Conservation (phyloP, 371 early-diverging fungal genomes). For the Zancudomyces culisetae region DNA sequence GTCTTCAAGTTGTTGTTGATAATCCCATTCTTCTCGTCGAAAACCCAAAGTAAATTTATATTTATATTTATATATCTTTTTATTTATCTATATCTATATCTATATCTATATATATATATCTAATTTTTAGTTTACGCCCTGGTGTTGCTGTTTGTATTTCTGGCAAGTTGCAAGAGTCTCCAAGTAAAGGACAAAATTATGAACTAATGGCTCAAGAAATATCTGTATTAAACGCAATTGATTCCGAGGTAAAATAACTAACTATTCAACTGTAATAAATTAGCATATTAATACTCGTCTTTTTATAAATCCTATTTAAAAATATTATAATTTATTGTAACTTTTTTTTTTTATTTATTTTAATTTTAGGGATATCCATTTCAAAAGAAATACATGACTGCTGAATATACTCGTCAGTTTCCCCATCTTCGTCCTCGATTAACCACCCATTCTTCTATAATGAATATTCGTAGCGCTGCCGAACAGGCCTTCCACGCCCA, state of each 20-base stretch:
- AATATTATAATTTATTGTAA: not conserved
- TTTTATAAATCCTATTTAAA: not conserved
- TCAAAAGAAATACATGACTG: slow-evolving; percentile 64
- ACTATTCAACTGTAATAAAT: not conserved
- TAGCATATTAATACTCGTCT: not conserved
- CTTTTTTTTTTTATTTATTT: not conserved
- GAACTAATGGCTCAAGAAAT: slow-evolving; percentile 46
- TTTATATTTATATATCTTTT: too few species aligned
- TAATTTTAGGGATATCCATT: slow-evolving; percentile 45
- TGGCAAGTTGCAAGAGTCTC: too few species aligned
- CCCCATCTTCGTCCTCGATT: slow-evolving; percentile 64
- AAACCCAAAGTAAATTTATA: too few species aligned
- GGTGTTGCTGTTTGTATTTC: too few species aligned
- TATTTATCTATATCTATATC: too few species aligned
- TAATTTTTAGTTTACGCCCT: too few species aligned
- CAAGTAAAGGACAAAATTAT: slow-evolving; percentile 46
- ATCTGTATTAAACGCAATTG: slow-evolving; percentile 40
- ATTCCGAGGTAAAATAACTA: slow-evolving; percentile 24
- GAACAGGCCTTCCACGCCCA: slow-evolving; percentile 46
- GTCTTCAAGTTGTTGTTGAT: not conserved
- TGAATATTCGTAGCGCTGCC: slow-evolving; percentile 46
- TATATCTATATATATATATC: too few species aligned
- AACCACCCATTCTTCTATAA: slow-evolving; percentile 47
- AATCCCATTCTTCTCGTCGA: too few species aligned
- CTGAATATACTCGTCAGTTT: slow-evolving; percentile 60